A percentile compares a stretch with the other conserved stretches of the same genome.
Conservation (phyloP, 441 rosid species). For the Brassica balearica region DNA sequence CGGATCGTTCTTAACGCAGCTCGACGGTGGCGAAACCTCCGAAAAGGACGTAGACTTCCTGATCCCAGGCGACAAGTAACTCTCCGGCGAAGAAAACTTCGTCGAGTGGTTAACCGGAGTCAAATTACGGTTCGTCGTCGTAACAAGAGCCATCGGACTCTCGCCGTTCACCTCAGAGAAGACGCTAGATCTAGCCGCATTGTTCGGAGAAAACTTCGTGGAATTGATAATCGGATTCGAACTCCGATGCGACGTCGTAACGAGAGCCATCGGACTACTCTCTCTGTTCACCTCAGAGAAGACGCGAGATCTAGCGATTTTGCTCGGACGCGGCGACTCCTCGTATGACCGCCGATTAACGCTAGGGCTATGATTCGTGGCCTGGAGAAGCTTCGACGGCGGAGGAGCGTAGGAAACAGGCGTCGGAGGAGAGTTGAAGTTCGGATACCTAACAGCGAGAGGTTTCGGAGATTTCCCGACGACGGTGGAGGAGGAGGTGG, state of each 20-base stretch:
- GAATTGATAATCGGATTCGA: slow-evolving; percentile 33
- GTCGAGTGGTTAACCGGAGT: slow-evolving; percentile 39
- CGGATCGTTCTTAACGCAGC: slow-evolving; percentile 48
- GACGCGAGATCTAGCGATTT: slow-evolving; percentile 57
- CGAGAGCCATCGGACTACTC: slow-evolving; percentile 65
- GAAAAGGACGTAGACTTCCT: slow-evolving; percentile 43
- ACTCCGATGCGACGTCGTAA: slow-evolving; percentile 45
- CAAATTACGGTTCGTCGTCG: slow-evolving; percentile 43
- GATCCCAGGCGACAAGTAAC: slow-evolving; percentile 73
- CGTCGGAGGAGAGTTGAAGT: slow-evolving; percentile 59
- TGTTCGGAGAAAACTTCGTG: slow-evolving; percentile 18
- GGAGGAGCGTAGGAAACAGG: slow-evolving; percentile 64
- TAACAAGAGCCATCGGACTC: slow-evolving; percentile 51
- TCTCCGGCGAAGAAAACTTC: slow-evolving; percentile 55
- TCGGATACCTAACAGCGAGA: slow-evolving; percentile 61
- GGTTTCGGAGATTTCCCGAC: slow-evolving; percentile 64
- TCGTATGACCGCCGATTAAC: neutral
- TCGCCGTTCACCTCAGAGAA: no score
- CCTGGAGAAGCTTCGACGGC: slow-evolving; percentile 45
- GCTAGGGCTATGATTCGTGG: slow-evolving; percentile 34
- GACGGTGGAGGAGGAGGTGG: slow-evolving; percentile 39
- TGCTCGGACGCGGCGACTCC: slow-evolving; percentile 58
- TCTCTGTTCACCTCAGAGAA: slow-evolving; percentile 55
- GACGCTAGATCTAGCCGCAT: no score
- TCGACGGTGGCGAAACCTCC: slow-evolving; percentile 55